These are phyloP conservation scores for Nakazawaea anatomiae DNA, from an alignment of 805 yeast genomes.

Conservation along the genomic window DNA sequence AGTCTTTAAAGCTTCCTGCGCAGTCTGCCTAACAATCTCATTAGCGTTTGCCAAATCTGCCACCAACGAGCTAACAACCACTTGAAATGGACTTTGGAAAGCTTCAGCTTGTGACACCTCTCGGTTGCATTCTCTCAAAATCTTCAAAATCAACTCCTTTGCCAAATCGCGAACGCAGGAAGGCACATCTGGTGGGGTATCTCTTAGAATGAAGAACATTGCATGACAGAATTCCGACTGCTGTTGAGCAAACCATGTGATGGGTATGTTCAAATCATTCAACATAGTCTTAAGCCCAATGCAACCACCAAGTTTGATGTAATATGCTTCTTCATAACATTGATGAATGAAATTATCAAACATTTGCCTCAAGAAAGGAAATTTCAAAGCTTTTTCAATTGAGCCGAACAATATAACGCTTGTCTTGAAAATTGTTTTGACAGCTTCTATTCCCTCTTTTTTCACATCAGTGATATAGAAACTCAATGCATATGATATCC, in stretches of 20 bases:
- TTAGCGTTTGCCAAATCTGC: constrained; percentile 91
- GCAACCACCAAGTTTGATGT: constrained; percentile 84
- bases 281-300: constrained; percentile 73
- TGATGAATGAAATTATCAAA: constrained; percentile 82
- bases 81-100: constrained; percentile 66
- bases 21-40: constrained; percentile 72
- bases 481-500: constrained; percentile 74
- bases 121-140: constrained; percentile 61
- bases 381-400: constrained; percentile 57
- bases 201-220: constrained; percentile 83
- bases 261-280: constrained; percentile 60
- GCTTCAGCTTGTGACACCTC: constrained; percentile 58
- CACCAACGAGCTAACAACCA: constrained; percentile 81
- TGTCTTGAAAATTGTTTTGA: constrained; percentile 54
- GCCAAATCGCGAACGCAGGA: constrained; percentile 70
- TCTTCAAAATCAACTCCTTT: constrained; percentile 53
- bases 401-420: constrained; percentile 65
- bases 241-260: constrained; percentile 65
- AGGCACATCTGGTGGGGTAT: constrained; percentile 86
- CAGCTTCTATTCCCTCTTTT: constrained; percentile 61
- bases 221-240: constrained; percentile 85
- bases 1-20: constrained; percentile 62
- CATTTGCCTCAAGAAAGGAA: constrained; percentile 71
- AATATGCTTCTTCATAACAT: constrained; percentile 86
- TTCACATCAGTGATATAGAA: constrained; percentile 68